Evolutionary conservation across 2,329 filamentous ascomycete species (phyloP).

Genomic region (Colletotrichum sp.): DNA sequence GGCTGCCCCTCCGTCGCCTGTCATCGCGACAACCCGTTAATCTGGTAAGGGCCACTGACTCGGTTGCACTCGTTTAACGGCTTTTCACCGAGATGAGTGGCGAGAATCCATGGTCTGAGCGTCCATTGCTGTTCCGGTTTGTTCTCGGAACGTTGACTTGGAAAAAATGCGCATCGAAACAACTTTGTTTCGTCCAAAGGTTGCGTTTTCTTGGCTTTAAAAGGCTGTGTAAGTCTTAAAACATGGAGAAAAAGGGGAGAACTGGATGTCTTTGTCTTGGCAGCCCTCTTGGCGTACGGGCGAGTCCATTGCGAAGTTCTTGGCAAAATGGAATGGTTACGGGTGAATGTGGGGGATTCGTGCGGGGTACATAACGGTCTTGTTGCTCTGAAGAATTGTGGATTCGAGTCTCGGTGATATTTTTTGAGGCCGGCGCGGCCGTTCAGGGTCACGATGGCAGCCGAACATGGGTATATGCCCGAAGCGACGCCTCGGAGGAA

Average conservation of each 20-base stretch:
- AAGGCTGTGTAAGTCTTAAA: not conserved
- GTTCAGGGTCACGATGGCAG: not conserved
- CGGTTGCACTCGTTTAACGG: not conserved
- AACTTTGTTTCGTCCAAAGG: conserved; percentile 6
- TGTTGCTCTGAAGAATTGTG: not conserved
- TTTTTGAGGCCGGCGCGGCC: not conserved
- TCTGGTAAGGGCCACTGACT: not conserved
- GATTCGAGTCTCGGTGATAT: not conserved
- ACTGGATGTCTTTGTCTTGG: not conserved
- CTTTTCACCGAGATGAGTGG: not conserved
- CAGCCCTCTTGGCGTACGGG: not conserved
- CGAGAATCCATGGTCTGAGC: not conserved
- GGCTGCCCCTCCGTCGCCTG: not conserved
- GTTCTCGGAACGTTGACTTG: not conserved
- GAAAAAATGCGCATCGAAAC: not conserved
- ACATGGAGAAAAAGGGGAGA: not conserved
- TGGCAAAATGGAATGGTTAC: not conserved
- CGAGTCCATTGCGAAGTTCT: not conserved
- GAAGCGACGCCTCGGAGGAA: not conserved
- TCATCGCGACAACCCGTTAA: not conserved
- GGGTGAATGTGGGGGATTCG: not conserved
- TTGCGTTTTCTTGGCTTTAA: not conserved
- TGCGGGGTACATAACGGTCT: conserved; percentile 4
- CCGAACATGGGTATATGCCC: not conserved
- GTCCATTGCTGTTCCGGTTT: not conserved